Percentiles rank a stretch among this genome's conserved stretches.
These are phyloP conservation scores for Peronospora destructor DNA, from an alignment of 352 stramenopile genomes.

Conservation along the genomic window DNA sequence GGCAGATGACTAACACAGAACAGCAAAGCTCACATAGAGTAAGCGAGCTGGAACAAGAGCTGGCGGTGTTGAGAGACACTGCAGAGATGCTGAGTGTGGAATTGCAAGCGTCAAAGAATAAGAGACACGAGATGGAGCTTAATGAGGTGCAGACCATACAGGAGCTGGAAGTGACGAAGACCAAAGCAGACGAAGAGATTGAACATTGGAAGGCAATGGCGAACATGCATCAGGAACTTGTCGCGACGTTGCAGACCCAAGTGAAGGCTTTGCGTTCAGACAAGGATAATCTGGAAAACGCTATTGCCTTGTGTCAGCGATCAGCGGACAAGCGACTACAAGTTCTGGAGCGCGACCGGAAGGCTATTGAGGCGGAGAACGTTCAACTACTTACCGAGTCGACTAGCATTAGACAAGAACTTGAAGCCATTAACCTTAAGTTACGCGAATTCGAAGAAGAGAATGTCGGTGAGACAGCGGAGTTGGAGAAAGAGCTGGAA, in stretches of 20 bases:
- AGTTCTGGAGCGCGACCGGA: conserved; percentile 9
- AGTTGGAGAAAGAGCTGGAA: conserved; percentile 2
- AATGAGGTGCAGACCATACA: background rate
- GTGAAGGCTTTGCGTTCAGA: conserved; percentile 9
- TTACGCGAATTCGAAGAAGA: conserved; percentile 8
- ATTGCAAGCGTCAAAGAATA: background rate
- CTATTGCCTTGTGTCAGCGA: conserved; percentile 13
- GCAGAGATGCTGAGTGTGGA: conserved; percentile 10
- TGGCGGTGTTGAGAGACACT: conserved; percentile 4
- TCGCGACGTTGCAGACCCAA: conserved; percentile 10
- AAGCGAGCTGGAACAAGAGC: conserved; percentile 12
- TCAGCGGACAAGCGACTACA: conserved; percentile 14
- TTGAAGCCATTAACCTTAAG: conserved; percentile 7
- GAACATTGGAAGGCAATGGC: conserved; percentile 5
- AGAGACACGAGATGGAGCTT: background rate
- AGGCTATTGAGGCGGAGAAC: conserved; percentile 17
- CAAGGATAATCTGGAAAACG: conserved; percentile 9
- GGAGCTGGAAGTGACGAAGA: conserved; percentile 1
- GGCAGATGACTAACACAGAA: background rate
- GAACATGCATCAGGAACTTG: conserved; percentile 6
- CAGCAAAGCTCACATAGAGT: conserved; percentile 8
- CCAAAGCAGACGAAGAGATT: background rate
- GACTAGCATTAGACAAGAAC: conserved; percentile 2
- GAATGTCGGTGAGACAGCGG: background rate
- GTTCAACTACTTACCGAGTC: conserved; percentile 9